Evolutionary conservation across 1,284 basidiomycete species (phyloP), one percentile per base, ranked within the genome.

Genomic region (Apiotrichum gracile): DNA sequence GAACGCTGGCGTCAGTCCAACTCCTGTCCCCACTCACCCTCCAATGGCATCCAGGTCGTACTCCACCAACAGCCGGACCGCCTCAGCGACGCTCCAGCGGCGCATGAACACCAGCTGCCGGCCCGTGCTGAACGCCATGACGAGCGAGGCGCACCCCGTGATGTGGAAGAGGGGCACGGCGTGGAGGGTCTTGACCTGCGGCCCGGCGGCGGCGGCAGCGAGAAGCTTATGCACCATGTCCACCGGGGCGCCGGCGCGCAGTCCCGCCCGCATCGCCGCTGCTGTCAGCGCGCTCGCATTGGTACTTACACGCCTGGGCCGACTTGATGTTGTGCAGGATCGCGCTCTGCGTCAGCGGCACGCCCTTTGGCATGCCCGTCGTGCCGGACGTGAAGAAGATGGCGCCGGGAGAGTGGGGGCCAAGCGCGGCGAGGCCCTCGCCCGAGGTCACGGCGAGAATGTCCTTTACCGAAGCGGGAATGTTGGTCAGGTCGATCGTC

Each of bases 131-230:
- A 57, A 63, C 43, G 64, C 63, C 44, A 68, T 57, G 2, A 66
- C 63, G 3, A 68, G 52, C 12, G 63, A 64, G 7, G 69, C 58
- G 48, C 66, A 67, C 13, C 70, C 70, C 1, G 68, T 70, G 3
- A 70, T 66, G 65, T 72, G 70, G 58, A 72, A 72, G 12, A 72
- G 60, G 3, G 70, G 70, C 25, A 72, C 64, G 8, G 68, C 49
- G 29, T 69, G 63, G 4, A 71, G 54, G n/a, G 19, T 16, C 8
- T 16, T 5, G 19, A 37, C 35, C 27, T 47, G 46, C 25, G 27
- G n/a, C n/a, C n/a, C n/a, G n/a, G n/a, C 27, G 4, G 13, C 26
- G 6, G 7, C n/a, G 4, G 27, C 52, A 54, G 25, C 65, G 55
- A 54, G 63, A 48, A 44, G 35, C 17, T 34, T 47, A 4, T 39